phyloP scores from a whole-genome alignment of 164 flowering plant species.

The Aristolochia fimbriata region DNA sequence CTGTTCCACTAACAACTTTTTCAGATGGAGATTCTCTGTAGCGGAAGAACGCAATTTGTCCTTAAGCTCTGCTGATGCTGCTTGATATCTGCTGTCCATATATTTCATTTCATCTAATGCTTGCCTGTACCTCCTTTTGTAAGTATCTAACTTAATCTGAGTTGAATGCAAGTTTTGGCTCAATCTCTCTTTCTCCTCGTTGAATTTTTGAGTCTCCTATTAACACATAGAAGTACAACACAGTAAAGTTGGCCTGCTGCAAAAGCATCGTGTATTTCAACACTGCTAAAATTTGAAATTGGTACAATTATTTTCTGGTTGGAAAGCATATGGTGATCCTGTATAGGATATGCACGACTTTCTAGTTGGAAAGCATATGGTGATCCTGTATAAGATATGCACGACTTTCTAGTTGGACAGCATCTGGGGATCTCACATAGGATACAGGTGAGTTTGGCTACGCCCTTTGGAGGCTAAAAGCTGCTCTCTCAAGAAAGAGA shows the following conservation, averaged over 20 bases:
- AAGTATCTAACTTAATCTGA: conserved; percentile 57
- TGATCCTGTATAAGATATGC: neutral
- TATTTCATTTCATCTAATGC: conserved; percentile 30
- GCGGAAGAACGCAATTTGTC: conserved; percentile 16
- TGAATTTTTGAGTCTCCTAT: conserved; percentile 30
- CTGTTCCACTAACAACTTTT: neutral
- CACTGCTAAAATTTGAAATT: neutral
- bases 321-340: neutral
- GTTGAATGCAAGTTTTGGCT: conserved; percentile 58
- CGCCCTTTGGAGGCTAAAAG: too few species aligned
- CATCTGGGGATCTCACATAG: too few species aligned
- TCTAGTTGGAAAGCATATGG: neutral
- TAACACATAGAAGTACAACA: neutral
- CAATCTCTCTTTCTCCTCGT: conserved; percentile 45
- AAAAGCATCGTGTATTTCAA: neutral
- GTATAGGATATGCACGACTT: neutral
- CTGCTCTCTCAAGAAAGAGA: too few species aligned
- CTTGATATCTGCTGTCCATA: conserved; percentile 52
- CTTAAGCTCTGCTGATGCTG: conserved; percentile 51
- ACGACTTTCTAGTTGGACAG: too few species aligned
- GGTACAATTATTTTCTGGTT: too few species aligned
- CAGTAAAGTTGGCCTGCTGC: neutral
- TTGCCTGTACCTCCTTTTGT: conserved; percentile 38
- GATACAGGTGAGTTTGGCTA: too few species aligned
- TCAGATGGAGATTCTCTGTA: neutral